These are phyloP conservation scores for Phytophthora europaea DNA, from an alignment of 352 stramenopile genomes.

Conservation along the genomic window DNA sequence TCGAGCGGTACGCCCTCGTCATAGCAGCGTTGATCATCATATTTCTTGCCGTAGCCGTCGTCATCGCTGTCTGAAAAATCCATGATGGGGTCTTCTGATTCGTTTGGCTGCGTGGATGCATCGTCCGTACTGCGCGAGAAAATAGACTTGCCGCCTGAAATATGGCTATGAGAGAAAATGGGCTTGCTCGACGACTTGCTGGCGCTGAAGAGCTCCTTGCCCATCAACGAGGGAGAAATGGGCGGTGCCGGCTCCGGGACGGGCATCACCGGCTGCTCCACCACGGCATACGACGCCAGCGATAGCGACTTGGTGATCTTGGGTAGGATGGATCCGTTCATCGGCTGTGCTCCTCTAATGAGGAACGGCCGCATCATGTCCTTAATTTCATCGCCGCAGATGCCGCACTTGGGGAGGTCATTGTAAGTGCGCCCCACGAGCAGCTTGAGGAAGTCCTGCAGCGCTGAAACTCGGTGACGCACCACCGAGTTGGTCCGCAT, in stretches of 20 bases:
- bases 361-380: constrained; percentile 83
- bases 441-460: constrained; percentile 84
- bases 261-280: constrained; percentile 50
- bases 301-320: constrained; percentile 85
- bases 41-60: constrained; percentile 55
- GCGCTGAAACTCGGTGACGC: constrained; percentile 65
- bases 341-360: constrained; percentile 78
- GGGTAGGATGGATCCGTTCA: constrained; percentile 71
- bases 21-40: constrained; percentile 71
- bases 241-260: constrained; percentile 39
- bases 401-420: constrained; percentile 76
- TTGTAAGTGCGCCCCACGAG: constrained; percentile 78
- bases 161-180: constrained; percentile 51
- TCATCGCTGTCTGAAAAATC: constrained; percentile 55
- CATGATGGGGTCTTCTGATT: constrained; percentile 62
- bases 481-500: constrained; percentile 81
- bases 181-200: constrained; percentile 50
- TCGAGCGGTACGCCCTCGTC: constrained; percentile 74
- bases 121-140: constrained; percentile 46
- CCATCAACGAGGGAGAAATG: constrained; percentile 38
- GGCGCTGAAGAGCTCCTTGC: constrained; percentile 45
- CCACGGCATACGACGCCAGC: constrained; percentile 68
- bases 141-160: constrained; percentile 42
- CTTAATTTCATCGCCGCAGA: constrained; percentile 75
- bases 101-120: constrained; percentile 58